Base-by-base conservation (phyloP, 495 filamentous ascomycete species). In the Penicillium flavigenum region DNA sequence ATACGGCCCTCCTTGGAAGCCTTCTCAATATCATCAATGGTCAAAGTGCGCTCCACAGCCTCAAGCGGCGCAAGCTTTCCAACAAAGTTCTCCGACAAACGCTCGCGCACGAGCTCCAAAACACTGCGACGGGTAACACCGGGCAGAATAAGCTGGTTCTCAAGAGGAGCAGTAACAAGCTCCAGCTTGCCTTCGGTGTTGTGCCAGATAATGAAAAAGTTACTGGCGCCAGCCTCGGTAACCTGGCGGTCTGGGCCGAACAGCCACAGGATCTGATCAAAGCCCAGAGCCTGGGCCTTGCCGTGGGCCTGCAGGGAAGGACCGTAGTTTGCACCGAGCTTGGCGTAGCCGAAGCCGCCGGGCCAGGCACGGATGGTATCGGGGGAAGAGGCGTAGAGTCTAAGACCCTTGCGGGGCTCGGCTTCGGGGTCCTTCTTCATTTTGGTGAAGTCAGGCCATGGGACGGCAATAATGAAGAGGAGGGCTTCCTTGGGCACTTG, bases 251-350 rank as follows among this genome's bases (percentile, higher is more conserved):
- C 76, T 45, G 79, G 71, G 3, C 88, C 90, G 60, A 93, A 91
- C 48, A 96, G 79, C 92, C 92, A 96, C n/a, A 96, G 81, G 31
- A 96, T 87, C 78, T 96, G 92, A 63, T 92, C 81, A 61, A 85
- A 96, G 4, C 92, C 92, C 53, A 79, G 69, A 11, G 74, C 77
- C 54, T 80, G 74, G 8, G 92, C 92, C 67, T 90, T 86, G 38
- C 79, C 76, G 43, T 92, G 90, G 2, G 90, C 87, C 55, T 88
- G 79, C 41, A 96, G 76, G 24, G 79, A 84, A 7, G 92, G 92
- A 0, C 91, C 92, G 69, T 96, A 96, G 77, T 96, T 96, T 26
- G 91, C 92, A 46, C 91, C 91, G 11, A 96, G 84, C 74, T 96
- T 96, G 47, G 90, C 90, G 61, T 86, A 91, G 0, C 92, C 91